phyloP scores from a whole-genome alignment of 208 protist species.

The Trypanosoma lewisi region DNA sequence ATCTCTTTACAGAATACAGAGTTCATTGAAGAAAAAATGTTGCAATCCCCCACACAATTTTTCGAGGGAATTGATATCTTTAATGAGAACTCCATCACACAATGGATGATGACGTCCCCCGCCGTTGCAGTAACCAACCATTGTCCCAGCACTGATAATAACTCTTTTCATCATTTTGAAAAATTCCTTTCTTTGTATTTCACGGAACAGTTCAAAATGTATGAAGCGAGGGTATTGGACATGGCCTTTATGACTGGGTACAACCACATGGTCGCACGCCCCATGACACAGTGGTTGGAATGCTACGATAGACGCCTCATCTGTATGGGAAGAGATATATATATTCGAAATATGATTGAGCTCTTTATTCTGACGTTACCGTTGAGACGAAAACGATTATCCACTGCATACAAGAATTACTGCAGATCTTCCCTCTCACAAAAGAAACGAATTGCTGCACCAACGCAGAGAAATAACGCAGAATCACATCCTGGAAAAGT shows the following conservation, averaged over 20 bases:
- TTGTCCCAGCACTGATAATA: too few relatives aligned
- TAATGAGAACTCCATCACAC: background rate
- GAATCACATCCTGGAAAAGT: too few relatives aligned
- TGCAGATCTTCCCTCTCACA: background rate
- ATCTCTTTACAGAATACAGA: too few relatives aligned
- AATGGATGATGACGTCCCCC: background rate
- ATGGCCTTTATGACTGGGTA: conserved; percentile 58
- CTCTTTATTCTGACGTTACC: conserved; percentile 35
- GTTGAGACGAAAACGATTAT: too few relatives aligned
- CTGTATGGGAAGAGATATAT: conserved; percentile 67
- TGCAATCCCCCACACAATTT: background rate
- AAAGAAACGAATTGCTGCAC: background rate
- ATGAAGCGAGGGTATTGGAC: conserved; percentile 37
- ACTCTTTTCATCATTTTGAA: background rate
- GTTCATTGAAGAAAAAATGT: too few relatives aligned
- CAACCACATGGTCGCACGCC: conserved; percentile 40
- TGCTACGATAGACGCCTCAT: conserved; percentile 40
- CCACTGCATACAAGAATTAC: background rate
- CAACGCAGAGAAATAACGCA: too few relatives aligned
- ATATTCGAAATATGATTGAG: conserved; percentile 63
- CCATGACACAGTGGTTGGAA: conserved; percentile 43
- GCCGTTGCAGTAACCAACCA: background rate
- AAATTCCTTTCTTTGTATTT: conserved; percentile 34
- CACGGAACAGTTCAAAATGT: conserved; percentile 25
- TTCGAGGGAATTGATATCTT: background rate